These are phyloP conservation scores for Ganoderma boninense DNA, from an alignment of 1,284 basidiomycete species.

Conservation along the genomic window DNA sequence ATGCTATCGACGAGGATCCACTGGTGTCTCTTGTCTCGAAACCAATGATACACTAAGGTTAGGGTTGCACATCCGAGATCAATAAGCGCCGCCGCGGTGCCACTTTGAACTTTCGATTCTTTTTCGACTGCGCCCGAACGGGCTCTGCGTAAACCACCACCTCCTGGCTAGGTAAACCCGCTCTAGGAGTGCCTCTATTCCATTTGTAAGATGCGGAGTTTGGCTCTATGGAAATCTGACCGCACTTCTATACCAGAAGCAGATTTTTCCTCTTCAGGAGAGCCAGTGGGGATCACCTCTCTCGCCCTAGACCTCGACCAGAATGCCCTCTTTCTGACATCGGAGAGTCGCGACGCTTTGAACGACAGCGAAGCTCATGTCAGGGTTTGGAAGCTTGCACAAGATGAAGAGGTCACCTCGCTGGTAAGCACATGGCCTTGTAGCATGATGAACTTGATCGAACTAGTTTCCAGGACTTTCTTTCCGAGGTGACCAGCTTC, in stretches of 20 bases:
- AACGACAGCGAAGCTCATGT: conserved; percentile 55
- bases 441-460: not conserved
- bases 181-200: not conserved
- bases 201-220: conserved; percentile 13
- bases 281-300: conserved; percentile 45
- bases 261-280: conserved; percentile 16
- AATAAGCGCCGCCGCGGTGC: not conserved
- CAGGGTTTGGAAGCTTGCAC: conserved; percentile 52
- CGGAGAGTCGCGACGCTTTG: conserved; percentile 62
- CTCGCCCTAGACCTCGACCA: conserved; percentile 77
- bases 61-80: conserved; percentile 7
- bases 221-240: conserved; percentile 9
- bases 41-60: not conserved
- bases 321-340: conserved; percentile 64
- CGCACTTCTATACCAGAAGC: conserved; percentile 8
- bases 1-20: too few relatives aligned
- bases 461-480: conserved; percentile 14
- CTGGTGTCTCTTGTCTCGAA: too few relatives aligned
- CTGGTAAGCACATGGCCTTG: not conserved
- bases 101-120: not conserved
- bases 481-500: conserved; percentile 35
- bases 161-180: not conserved
- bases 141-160: not conserved
- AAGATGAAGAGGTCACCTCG: conserved; percentile 31
- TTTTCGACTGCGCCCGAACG: not conserved